Evolutionary conservation across 257 asterid genomes (phyloP), one percentile per base, ranked within the genome.

Genomic region (Hygrophila difformis): DNA sequence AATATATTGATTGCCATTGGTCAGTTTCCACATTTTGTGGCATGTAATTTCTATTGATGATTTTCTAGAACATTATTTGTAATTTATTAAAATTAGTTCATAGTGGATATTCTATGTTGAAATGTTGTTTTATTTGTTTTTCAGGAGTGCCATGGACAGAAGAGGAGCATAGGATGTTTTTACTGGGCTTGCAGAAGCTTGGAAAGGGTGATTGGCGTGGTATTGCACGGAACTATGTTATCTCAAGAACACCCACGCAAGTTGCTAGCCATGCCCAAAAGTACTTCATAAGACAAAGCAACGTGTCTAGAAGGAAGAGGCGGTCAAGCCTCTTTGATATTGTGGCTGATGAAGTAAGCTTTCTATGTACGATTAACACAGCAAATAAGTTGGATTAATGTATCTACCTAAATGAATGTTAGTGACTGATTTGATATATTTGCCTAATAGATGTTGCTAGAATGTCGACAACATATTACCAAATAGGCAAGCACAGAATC

Each of bases 171-270:
- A 65, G 94, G 64, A 69, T 91, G 83, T 86, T 91, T 75, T 76
- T 91, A 41, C 93, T 82, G 44, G 99, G 99, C 43, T 65, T 91
- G 73, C 95, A 91, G 61, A 91, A 91, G 81, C 94, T 91, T 8
- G 99, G 99, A 36, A 91, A 91, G 78, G 99, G 99, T 21, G 99
- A 91, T 52, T 91, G 99, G 99, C 95, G 99, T 46, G 99, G 99
- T 55, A 91, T 91, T 69, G 91, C 99, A 20, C 84, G 99, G 10
- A 83, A 76, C 67, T 91, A 74, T 52, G 99, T 91, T 12, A 68
- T 86, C 50, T 55, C 99, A 16, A 76, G 97, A 67, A 91, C 97
- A 0, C 97, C 99, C 37, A 91, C 99, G 39, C 99, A 91, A 73
- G 99, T 91, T 14, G 99, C 99, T 37, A 91, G 99, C 71, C 99